Evolutionary conservation across 176 grass and related monocot species (phyloP), one percentile per base, ranked within the genome.

Genomic region (Areca catechu): DNA sequence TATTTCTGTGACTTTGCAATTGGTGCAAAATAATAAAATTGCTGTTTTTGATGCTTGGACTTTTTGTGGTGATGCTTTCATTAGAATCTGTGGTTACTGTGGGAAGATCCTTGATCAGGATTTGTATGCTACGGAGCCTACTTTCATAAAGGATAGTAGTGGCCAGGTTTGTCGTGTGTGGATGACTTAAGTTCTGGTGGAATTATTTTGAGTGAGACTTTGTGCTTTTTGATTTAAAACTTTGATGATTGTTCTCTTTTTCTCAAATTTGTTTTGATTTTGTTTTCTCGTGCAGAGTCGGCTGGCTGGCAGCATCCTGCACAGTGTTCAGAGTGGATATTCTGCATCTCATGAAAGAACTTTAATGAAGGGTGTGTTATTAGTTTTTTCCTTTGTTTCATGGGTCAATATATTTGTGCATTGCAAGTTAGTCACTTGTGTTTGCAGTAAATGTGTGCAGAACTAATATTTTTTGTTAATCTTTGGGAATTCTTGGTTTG

Each of bases 341-440:
- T 90, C 92, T 2, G 30, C 76, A 43, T 90, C 92, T 16, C 86
- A 71, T 74, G 80, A 88, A 71, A 96, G 80, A 84, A 96, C 92
- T 30, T 66, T 90, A 60, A 25, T 19, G 1, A 89, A 80, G 77
- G 90, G 90, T 76, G 68, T 55, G 29, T 68, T 27, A 25, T 43
- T 7, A 25, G 24, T 25, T 43, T 43, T 43, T 43, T 10, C 34
- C 34, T 43, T 10, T 2, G 3, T 43, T 43, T 43, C 9, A 2
- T 43, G 34, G 7, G 9, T 43, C 34, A n/a, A n/a, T n/a, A n/a
- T 43, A 43, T 12, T 12, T 43, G 34, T n/a, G n/a, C n/a, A n/a
- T 43, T 7, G 34, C 7, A 43, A 43, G 7, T 12, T 43, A 2
- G 34, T 43, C 34, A 43, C 34, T 12, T 37, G 9, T 43, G 34